Conservation (phyloP, 192 early-diverging fungal genomes). For the Pecoramyces ruminantium region DNA sequence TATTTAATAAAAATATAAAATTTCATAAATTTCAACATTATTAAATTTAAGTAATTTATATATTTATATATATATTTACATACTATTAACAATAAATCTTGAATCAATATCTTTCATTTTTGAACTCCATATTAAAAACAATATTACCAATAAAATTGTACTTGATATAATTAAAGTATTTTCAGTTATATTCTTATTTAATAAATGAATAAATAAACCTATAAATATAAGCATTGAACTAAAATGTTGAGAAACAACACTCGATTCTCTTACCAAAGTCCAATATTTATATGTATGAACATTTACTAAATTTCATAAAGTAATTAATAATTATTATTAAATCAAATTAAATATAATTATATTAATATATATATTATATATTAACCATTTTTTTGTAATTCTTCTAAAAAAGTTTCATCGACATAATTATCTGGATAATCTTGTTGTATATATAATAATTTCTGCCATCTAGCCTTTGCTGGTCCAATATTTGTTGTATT, state of each 20-base stretch:
- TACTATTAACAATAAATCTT: not conserved
- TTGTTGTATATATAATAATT: slow-evolving; percentile 72
- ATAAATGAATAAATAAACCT: slow-evolving; percentile 68
- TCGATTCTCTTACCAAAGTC: slow-evolving; percentile 54
- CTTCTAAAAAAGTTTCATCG: slow-evolving; percentile 68
- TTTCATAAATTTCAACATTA: no score
- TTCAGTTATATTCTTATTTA: slow-evolving; percentile 30
- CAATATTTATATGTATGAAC: slow-evolving; percentile 70
- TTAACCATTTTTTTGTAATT: slow-evolving; percentile 67
- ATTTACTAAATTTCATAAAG: no score
- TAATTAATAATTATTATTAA: no score
- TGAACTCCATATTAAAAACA: not conserved
- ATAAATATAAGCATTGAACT: slow-evolving; percentile 72
- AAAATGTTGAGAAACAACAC: slow-evolving; percentile 70
- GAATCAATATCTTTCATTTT: not conserved
- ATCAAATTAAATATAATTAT: no score
- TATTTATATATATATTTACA: no score
- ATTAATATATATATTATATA: no score
- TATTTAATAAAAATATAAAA: no score
- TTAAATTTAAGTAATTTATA: no score
- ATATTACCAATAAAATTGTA: not conserved
- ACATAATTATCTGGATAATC: slow-evolving; percentile 85
- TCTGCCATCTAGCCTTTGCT: slow-evolving; percentile 23
- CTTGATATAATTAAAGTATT: slow-evolving; percentile 25
- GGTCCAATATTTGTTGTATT: not conserved